Percentiles rank a stretch among this genome's conserved stretches.
Conservation (phyloP, 257 asterid genomes). For the Rehmannia glutinosa region DNA sequence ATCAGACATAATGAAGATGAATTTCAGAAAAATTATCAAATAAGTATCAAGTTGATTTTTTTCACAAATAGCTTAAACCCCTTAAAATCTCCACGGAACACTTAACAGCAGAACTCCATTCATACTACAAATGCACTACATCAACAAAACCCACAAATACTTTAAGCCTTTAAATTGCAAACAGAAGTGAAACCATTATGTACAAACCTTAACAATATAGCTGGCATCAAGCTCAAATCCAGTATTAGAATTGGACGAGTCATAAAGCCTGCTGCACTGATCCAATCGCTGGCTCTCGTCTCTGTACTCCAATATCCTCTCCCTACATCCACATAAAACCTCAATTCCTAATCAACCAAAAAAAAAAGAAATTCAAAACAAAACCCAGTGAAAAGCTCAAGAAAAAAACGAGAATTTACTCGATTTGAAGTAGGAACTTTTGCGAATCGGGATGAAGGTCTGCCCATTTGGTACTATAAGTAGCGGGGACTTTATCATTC, state of each 20-base stretch:
- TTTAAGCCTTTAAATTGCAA: not conserved
- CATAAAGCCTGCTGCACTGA: conserved; percentile 83
- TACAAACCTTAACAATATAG: conserved; percentile 69
- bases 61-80: conserved; percentile 2
- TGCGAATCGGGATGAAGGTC: conserved; percentile 97
- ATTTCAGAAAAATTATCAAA: not conserved
- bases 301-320: conserved; percentile 73
- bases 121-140: not conserved
- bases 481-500: conserved; percentile 77
- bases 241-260: conserved; percentile 71
- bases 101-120: not conserved
- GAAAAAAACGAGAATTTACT: conserved; percentile 34
- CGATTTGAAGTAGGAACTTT: conserved; percentile 76
- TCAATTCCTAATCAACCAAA: conserved; percentile 5
- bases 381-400: not conserved
- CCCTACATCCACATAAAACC: conserved; percentile 46
- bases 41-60: not conserved
- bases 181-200: not conserved
- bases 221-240: conserved; percentile 93
- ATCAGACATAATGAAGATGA: not conserved
- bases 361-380: not conserved
- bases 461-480: conserved; percentile 88
- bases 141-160: not conserved
- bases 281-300: conserved; percentile 93
- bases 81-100: not conserved